These are phyloP conservation scores for Fusarium sp. DNA, from an alignment of 2,329 filamentous ascomycete species.

Conservation along the genomic window DNA sequence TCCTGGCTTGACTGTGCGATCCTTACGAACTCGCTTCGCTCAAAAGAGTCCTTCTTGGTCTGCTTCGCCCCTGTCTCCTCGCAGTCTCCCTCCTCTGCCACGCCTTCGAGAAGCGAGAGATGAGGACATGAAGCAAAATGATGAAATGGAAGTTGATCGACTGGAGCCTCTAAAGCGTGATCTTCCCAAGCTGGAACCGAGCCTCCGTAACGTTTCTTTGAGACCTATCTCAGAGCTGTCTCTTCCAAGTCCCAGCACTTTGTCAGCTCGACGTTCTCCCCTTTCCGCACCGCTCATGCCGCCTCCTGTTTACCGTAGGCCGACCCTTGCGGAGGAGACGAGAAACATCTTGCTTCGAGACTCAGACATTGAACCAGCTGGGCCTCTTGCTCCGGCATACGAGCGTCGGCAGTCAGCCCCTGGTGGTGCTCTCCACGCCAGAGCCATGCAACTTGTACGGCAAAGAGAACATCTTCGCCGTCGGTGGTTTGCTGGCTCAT, in stretches of 20 bases:
- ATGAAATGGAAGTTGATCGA: constrained; percentile 32
- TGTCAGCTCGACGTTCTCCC: constrained; percentile 28
- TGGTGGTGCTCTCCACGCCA: constrained; percentile 18
- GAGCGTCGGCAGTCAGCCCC: constrained; percentile 41
- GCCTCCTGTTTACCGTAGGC: constrained; percentile 11
- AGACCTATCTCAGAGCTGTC: constrained; percentile 31
- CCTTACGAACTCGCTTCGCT: constrained; percentile 19
- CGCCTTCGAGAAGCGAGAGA: constrained; percentile 34
- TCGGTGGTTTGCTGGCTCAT: constrained; percentile 27
- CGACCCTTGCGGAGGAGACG: constrained; percentile 38
- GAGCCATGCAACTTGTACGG: constrained; percentile 40
- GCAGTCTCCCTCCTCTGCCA: constrained; percentile 30
- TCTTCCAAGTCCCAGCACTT: constrained; percentile 17
- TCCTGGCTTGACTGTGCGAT: constrained; percentile 22
- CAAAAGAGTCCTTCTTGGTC: constrained; percentile 41
- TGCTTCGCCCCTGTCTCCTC: constrained; percentile 38
- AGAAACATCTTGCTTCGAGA: constrained; percentile 33
- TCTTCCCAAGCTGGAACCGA: constrained; percentile 13
- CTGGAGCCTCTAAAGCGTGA: constrained; percentile 20
- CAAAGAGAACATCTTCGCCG: constrained; percentile 41
- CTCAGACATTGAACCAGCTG: constrained; percentile 1
- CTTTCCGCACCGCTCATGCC: constrained; percentile 38
- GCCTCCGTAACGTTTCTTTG: constrained; percentile 23
- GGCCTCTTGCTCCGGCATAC: constrained; percentile 1
- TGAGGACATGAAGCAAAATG: constrained; percentile 29